Evolutionary conservation across 768 basidiomycete genomes (phyloP), one percentile per base, ranked within the genome.

Genomic region (Piloderma croceum): DNA sequence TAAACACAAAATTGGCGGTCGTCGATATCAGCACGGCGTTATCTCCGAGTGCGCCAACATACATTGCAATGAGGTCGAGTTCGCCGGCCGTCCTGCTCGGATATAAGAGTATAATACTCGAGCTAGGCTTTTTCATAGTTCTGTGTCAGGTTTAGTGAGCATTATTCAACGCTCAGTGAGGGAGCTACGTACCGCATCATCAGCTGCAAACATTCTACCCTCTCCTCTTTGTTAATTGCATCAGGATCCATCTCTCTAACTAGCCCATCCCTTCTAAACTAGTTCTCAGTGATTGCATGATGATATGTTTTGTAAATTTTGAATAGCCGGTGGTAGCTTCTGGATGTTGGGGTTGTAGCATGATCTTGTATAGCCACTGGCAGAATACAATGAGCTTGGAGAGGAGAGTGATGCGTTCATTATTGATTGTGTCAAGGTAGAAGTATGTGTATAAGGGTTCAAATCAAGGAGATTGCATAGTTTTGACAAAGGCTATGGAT

Each of bases 51-150:
- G 89, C 88, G 11, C 88, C 80, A 6, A 91, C 91, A 58, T 99
- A 98, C 70, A 96, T 78, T 0, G 94, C 92, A 11, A 98, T 91
- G 13, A 98, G 73, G 31, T 85, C 79, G 24, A 88, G 74, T 61
- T 92, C 73, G 13, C 85, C 87, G 13, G 87, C 83, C 81, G 67
- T n/a, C 93, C 93, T 5, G 85, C 81, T 29, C 93, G 79, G 3
- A 97, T 70, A 46, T 83, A 83, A 19, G 81, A 76, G 60, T 87
- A 94, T 17, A 98, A 57, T 0, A 84, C 78, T 48, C 90, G 81
- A 0, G 79, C 64, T 18, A 96, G 60, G 21, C 77, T 75, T 49
- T 82, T 57, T 97, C 90, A 52, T 84, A 89, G 38, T 76, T 81
- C 87, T 91, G 53, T 22, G 33, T 29, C 15, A 39, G 24, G n/a